phyloP scores from a whole-genome alignment of 1,284 basidiomycete genomes.

The Cryptococcus sp. region DNA sequence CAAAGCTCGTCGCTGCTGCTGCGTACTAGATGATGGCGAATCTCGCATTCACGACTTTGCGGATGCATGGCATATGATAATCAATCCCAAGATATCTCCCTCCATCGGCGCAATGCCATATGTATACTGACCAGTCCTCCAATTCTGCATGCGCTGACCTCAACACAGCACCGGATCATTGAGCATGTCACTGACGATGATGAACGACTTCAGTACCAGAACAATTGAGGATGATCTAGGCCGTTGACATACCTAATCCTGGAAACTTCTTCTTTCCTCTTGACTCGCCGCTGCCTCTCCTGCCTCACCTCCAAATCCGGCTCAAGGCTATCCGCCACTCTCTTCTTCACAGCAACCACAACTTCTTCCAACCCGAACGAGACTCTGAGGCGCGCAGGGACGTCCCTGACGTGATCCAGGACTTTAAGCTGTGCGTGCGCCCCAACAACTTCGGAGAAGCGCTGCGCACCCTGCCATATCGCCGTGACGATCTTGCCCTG shows the following conservation, averaged over 20 bases:
- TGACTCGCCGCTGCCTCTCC: conserved; percentile 8
- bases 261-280: background rate
- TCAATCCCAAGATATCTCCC: too few relatives aligned
- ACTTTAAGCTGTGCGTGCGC: conserved; percentile 5
- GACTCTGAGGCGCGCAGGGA: conserved; percentile 5
- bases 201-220: background rate
- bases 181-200: background rate
- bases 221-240: too few relatives aligned
- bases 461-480: background rate
- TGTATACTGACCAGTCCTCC: too few relatives aligned
- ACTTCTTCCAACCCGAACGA: conserved; percentile 19
- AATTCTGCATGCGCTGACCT: background rate
- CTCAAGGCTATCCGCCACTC: conserved; percentile 13
- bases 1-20: conserved; percentile 70
- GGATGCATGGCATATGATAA: background rate
- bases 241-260: background rate
- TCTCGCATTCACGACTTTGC: too few relatives aligned
- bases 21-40: conserved; percentile 21
- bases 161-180: background rate
- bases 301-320: conserved; percentile 11
- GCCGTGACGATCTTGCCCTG: conserved; percentile 1
- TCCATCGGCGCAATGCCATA: too few relatives aligned
- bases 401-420: conserved; percentile 10
- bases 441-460: conserved; percentile 8
- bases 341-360: conserved; percentile 1